phyloP scores from a whole-genome alignment of 495 filamentous ascomycete genomes.

The Neurospora discreta region DNA sequence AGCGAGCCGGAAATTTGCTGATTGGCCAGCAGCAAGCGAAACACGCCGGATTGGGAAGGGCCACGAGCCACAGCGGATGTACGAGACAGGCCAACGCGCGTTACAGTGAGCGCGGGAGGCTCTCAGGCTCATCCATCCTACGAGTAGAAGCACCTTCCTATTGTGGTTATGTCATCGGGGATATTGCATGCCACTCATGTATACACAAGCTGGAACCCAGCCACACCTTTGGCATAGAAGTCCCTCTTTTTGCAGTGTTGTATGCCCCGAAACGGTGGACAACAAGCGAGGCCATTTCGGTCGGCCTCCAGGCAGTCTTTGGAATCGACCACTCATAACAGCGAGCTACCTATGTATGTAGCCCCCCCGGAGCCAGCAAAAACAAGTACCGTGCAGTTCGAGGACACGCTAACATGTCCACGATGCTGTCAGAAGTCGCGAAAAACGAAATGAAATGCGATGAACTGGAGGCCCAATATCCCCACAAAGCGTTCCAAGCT shows the following conservation, averaged over 20 bases:
- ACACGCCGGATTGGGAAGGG: neutral
- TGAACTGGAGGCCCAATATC: neutral
- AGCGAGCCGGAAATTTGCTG: slow-evolving; percentile 34
- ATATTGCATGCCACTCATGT: neutral
- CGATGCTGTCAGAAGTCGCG: neutral
- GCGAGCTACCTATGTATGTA: neutral
- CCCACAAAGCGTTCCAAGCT: neutral
- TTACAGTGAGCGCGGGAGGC: neutral
- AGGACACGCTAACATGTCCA: neutral
- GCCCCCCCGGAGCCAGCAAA: neutral
- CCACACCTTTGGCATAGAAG: neutral
- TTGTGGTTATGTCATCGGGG: neutral
- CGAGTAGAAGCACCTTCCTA: neutral
- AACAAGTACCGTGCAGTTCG: neutral
- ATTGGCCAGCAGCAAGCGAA: slow-evolving; percentile 40
- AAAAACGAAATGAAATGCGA: neutral
- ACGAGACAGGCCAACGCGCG: neutral
- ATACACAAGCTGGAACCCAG: too few relatives aligned
- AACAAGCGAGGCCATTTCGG: neutral
- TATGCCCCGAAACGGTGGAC: neutral
- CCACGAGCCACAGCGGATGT: neutral
- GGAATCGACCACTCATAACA: neutral
- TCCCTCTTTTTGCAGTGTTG: too few relatives aligned
- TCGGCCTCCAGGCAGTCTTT: neutral
- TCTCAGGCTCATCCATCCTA: neutral